Evolutionary conservation across 768 basidiomycete species (phyloP).

Genomic region (Auricularia cornea): DNA sequence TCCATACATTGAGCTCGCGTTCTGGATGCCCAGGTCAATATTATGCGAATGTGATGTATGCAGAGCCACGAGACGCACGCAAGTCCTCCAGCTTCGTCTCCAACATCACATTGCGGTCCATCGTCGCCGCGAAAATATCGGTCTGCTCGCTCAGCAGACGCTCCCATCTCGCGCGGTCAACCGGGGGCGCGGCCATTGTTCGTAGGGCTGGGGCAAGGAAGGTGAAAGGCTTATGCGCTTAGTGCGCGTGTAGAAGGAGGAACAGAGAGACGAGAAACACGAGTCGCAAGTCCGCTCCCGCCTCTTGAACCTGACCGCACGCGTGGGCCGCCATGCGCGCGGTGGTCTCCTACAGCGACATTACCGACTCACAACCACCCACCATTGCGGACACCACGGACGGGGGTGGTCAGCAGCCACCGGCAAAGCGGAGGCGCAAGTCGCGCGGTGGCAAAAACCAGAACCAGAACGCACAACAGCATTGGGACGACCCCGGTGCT

Average conservation of each 20-base stretch:
- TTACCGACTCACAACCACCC: neutral
- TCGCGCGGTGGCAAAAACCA: neutral
- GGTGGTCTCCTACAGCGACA: neutral
- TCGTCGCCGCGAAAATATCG: slow-evolving; percentile 25
- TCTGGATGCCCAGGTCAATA: too few species aligned
- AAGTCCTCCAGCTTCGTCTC: slow-evolving; percentile 59
- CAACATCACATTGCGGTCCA: slow-evolving; percentile 55
- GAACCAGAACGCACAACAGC: slow-evolving; percentile 18
- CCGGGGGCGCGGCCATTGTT: neutral
- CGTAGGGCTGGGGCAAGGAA: neutral
- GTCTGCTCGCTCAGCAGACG: neutral
- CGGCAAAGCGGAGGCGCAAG: neutral
- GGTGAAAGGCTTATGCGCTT: neutral
- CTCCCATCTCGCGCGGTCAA: neutral
- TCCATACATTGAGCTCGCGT: slow-evolving; percentile 61
- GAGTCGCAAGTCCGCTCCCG: neutral
- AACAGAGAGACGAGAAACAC: neutral
- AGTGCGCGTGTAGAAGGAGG: neutral
- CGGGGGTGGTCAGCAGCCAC: neutral
- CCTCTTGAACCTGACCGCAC: neutral
- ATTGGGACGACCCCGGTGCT: slow-evolving; percentile 36
- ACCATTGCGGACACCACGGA: neutral
- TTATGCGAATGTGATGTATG: too few species aligned
- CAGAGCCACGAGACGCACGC: neutral
- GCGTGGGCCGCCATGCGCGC: neutral